A percentile compares a stretch with the other conserved stretches of the same genome.
Conservation (phyloP, 2,329 filamentous ascomycete species). For the Claviceps sp. region DNA sequence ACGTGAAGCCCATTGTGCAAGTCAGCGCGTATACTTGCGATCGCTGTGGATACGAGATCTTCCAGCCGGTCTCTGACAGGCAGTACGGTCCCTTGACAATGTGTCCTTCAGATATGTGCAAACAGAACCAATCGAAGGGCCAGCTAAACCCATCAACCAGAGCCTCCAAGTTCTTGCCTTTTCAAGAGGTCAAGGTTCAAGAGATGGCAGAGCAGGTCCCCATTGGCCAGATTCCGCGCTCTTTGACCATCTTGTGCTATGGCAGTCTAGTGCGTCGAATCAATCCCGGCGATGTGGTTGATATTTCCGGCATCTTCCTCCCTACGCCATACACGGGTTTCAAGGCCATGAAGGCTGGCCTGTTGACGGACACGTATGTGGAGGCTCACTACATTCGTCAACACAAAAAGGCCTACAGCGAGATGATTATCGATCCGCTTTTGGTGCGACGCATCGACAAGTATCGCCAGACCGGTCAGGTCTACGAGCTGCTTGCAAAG, state of each 20-base stretch:
- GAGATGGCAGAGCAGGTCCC: constrained; percentile 99
- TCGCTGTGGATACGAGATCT: constrained; percentile 90
- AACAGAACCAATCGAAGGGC: constrained; percentile 79
- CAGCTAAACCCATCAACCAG: constrained; percentile 90
- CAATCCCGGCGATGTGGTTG: constrained; percentile 87
- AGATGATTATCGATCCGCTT: constrained; percentile 70
- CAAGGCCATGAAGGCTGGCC: constrained; percentile 86
- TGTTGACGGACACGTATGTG: constrained; percentile 94
- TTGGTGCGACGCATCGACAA: constrained; percentile 76
- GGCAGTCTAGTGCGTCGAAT: constrained; percentile 75
- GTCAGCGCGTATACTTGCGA: constrained; percentile 98
- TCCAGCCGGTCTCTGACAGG: constrained; percentile 86
- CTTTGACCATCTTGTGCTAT: constrained; percentile 79
- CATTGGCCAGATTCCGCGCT: constrained; percentile 90
- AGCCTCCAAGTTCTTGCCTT: constrained; percentile 91
- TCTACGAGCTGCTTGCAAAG: constrained; percentile 90
- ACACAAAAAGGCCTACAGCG: constrained; percentile 96
- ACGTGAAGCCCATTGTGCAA: constrained; percentile 94
- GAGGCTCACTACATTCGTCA: constrained; percentile 89
- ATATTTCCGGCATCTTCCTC: constrained; percentile 89
- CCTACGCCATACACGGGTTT: constrained; percentile 98
- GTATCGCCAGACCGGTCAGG: constrained; percentile 71
- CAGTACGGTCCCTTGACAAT: constrained; percentile 77
- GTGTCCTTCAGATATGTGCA: constrained; percentile 84
- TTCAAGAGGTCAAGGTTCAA: constrained; percentile 97